Evolutionary conservation across 2,329 filamentous ascomycete species (phyloP).

Genomic region (Cladophialophora psammophila): DNA sequence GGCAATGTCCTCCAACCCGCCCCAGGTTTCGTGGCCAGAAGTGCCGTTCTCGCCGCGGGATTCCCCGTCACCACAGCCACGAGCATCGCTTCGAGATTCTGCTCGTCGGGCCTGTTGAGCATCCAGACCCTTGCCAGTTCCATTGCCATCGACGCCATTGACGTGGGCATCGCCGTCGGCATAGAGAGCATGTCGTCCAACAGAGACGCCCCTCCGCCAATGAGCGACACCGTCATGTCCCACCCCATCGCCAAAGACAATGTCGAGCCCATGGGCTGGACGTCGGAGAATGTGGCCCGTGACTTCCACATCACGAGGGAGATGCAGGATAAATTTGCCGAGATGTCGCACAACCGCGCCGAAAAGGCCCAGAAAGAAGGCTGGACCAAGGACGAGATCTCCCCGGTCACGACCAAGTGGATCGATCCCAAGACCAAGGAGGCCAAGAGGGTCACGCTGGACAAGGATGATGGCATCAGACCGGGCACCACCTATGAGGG

Average conservation of each 20-base stretch:
- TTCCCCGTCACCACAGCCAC: slow-evolving; percentile 85
- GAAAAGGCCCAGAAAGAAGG: slow-evolving; percentile 81
- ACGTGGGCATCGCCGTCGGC: slow-evolving; percentile 89
- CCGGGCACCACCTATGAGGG: slow-evolving; percentile 85
- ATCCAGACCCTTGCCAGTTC: slow-evolving; percentile 93
- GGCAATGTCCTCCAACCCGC: slow-evolving; percentile 90
- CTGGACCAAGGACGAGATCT: slow-evolving; percentile 92
- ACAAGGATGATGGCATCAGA: slow-evolving; percentile 85
- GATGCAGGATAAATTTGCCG: slow-evolving; percentile 89
- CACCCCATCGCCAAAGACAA: slow-evolving; percentile 88
- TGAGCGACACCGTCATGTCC: slow-evolving; percentile 83
- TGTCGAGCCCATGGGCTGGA: slow-evolving; percentile 96
- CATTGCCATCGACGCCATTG: slow-evolving; percentile 90
- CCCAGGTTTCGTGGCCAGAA: slow-evolving; percentile 89
- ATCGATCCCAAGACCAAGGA: slow-evolving; percentile 91
- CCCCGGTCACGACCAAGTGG: slow-evolving; percentile 82
- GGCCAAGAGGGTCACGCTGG: slow-evolving; percentile 80
- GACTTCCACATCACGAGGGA: slow-evolving; percentile 75
- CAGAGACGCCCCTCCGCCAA: slow-evolving; percentile 84
- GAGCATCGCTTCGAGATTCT: slow-evolving; percentile 89
- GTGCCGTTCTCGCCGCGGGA: slow-evolving; percentile 86
- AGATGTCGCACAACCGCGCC: slow-evolving; percentile 88
- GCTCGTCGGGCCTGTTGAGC: slow-evolving; percentile 89
- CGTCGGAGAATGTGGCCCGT: slow-evolving; percentile 94
- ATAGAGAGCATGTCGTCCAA: slow-evolving; percentile 95